Percentiles rank a stretch among this genome's conserved stretches.
Conservation (phyloP, 805 yeast genomes). For the Saturnispora hagleri region DNA sequence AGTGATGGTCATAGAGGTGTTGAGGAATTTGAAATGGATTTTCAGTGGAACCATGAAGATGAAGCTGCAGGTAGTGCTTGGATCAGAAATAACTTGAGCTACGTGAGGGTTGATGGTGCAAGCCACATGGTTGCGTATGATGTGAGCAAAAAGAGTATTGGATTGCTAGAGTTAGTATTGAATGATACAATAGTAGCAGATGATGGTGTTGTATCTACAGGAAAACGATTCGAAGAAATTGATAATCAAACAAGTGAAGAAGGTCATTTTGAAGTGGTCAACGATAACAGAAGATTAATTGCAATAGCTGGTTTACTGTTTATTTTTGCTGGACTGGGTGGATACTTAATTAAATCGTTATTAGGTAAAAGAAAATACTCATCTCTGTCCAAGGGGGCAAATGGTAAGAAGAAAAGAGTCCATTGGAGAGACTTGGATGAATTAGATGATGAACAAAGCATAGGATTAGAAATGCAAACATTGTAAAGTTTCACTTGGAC, state of each 20-base stretch:
- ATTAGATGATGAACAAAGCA: constrained; percentile 6
- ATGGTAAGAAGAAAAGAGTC: constrained; percentile 26
- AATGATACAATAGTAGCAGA: constrained; percentile 11
- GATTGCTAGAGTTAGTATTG: constrained; percentile 44
- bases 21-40: constrained; percentile 10
- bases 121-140: constrained; percentile 96
- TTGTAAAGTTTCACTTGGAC: background rate
- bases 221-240: background rate
- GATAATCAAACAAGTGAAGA: background rate
- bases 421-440: constrained; percentile 25
- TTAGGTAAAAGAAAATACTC: constrained; percentile 5
- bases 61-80: constrained; percentile 31
- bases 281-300: background rate
- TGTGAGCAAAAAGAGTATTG: constrained; percentile 57
- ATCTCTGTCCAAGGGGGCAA: constrained; percentile 2
- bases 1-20: background rate
- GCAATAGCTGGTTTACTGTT: constrained; percentile 5
- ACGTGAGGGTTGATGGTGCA: constrained; percentile 61
- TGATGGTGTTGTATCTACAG: constrained; percentile 8
- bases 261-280: background rate
- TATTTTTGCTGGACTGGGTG: constrained; percentile 2
- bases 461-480: background rate
- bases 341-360: constrained; percentile 4
- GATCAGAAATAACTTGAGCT: constrained; percentile 63
- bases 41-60: constrained; percentile 38